A percentile compares a stretch with the other conserved stretches of the same genome.
Evolutionary conservation across 2,329 filamentous ascomycete genomes (phyloP).

Genomic region (Cladosporium velox): DNA sequence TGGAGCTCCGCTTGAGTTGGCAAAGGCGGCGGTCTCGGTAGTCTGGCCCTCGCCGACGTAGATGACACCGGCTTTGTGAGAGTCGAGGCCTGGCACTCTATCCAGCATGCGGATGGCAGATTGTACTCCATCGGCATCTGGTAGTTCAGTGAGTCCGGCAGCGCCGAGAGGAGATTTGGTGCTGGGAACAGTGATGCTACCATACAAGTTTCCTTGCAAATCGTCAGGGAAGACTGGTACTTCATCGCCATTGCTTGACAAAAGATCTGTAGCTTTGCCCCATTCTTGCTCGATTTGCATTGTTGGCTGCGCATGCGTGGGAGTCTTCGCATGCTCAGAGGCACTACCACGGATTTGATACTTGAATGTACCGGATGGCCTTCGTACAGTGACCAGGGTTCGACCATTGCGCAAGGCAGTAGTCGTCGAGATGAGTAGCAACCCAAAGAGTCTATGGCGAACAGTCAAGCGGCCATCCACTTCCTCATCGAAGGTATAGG

Average conservation of each 20-base stretch:
- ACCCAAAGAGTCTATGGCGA: slow-evolving; percentile 71
- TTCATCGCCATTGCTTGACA: slow-evolving; percentile 22
- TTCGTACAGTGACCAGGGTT: slow-evolving; percentile 36
- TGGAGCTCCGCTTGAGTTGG: slow-evolving; percentile 80
- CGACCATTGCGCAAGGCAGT: slow-evolving; percentile 55
- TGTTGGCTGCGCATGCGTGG: slow-evolving; percentile 16
- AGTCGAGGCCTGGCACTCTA: slow-evolving; percentile 84
- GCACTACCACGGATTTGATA: slow-evolving; percentile 15
- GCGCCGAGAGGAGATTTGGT: slow-evolving; percentile 34
- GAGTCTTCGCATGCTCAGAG: slow-evolving; percentile 11
- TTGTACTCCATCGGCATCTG: slow-evolving; percentile 63
- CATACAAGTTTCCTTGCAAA: slow-evolving; percentile 29
- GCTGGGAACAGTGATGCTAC: slow-evolving; percentile 55
- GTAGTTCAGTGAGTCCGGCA: slow-evolving; percentile 62
- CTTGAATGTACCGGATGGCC: slow-evolving; percentile 34
- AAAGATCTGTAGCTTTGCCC: background rate
- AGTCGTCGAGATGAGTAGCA: slow-evolving; percentile 73
- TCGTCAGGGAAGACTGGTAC: slow-evolving; percentile 35
- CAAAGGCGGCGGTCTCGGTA: slow-evolving; percentile 77
- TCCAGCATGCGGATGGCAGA: slow-evolving; percentile 82
- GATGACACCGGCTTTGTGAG: slow-evolving; percentile 91
- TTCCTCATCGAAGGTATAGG: slow-evolving; percentile 56
- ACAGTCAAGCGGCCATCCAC: slow-evolving; percentile 67
- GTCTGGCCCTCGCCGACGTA: slow-evolving; percentile 89
- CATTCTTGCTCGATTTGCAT: slow-evolving; percentile 16